These are phyloP conservation scores for Podosphaera xanthii DNA, from an alignment of 2,329 filamentous ascomycete species.

Conservation along the genomic window DNA sequence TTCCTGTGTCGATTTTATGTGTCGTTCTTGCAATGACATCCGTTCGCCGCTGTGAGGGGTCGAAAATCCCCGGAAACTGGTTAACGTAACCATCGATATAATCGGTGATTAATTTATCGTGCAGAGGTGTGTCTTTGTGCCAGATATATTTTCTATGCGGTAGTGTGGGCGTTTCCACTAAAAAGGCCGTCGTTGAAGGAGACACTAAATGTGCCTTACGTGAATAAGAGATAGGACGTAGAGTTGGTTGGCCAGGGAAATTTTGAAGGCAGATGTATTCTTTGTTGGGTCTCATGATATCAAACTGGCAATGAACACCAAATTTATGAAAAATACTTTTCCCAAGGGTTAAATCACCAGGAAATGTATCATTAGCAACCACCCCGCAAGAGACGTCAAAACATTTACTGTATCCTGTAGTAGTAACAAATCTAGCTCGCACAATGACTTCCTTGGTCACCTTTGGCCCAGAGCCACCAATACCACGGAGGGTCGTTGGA, in stretches of 20 bases:
- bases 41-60: neutral
- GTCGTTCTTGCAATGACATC: too few species aligned
- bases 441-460: neutral
- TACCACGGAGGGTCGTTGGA: neutral
- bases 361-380: neutral
- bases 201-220: neutral
- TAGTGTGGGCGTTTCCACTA: neutral
- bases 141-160: too few species aligned
- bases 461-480: neutral
- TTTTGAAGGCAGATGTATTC: too few species aligned
- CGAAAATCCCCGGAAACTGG: neutral
- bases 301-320: neutral
- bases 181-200: neutral
- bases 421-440: neutral
- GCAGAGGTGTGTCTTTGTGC: too few species aligned
- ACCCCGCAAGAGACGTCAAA: neutral
- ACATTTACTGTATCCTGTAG: neutral
- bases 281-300: neutral
- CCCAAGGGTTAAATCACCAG: neutral
- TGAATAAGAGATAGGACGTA: neutral
- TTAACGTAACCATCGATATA: neutral
- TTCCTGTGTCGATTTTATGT: too few species aligned
- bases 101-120: too few species aligned
- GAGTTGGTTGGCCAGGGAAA: too few species aligned
- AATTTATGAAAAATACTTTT: neutral